Percentiles rank a stretch among this genome's conserved stretches.
phyloP scores from a whole-genome alignment of 2,329 filamentous ascomycete genomes.

The Chaetomiaceae sp. region DNA sequence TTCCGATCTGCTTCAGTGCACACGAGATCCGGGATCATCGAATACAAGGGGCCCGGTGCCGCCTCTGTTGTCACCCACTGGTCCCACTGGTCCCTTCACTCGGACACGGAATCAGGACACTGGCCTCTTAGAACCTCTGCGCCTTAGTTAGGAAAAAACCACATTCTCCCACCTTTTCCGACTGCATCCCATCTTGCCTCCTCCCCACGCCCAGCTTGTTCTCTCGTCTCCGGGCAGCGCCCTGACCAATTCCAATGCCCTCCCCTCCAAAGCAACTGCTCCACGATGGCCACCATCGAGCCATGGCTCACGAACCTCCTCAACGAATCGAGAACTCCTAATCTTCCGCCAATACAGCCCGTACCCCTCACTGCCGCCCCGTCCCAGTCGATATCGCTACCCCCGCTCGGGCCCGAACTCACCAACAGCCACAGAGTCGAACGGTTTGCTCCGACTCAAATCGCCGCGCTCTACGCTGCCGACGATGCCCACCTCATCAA shows the following conservation, averaged over 20 bases:
- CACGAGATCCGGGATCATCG: not conserved
- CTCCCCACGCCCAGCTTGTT: not conserved
- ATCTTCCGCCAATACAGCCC: constrained; percentile 51
- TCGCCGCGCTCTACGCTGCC: constrained; percentile 24
- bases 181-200: constrained; percentile 7
- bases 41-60: not conserved
- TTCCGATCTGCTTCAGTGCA: not conserved
- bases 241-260: constrained; percentile 35
- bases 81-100: not conserved
- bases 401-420: constrained; percentile 49
- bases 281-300: constrained; percentile 62
- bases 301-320: constrained; percentile 61
- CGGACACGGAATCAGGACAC: not conserved
- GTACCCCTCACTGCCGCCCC: constrained; percentile 38
- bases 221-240: constrained; percentile 10
- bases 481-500: constrained; percentile 18
- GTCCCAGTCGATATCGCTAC: constrained; percentile 35
- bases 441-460: constrained; percentile 29
- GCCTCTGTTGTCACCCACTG: not conserved
- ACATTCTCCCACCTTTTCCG: not conserved
- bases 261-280: constrained; percentile 30
- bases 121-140: not conserved
- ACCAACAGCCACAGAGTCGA: constrained; percentile 36
- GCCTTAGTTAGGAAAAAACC: too few relatives aligned
- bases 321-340: constrained; percentile 50